Base-by-base conservation (phyloP, 495 filamentous ascomycete species). In the Penicillium ochrochloron region DNA sequence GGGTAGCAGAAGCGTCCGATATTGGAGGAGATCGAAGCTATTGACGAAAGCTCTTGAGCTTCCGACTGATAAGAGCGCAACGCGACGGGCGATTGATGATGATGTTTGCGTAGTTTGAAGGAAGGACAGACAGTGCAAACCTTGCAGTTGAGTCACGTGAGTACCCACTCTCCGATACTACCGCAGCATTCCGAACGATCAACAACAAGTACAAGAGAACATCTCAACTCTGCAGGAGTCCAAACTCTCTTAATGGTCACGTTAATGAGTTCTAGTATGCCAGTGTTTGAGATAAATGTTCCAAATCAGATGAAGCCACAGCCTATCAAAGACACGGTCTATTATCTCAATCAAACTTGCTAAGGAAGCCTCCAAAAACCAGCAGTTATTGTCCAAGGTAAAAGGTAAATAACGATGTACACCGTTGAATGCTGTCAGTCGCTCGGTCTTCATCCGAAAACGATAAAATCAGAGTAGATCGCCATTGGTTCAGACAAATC, bases 71-170 rank as follows among this genome's bases (percentile, higher is more conserved):
- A 64, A 67, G 65, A 41, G 11, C 12, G 59, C 63, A 64, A 66
- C 59, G 59, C 64, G 64, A 66, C 64, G 56, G 39, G 63, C 66
- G 42, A 50, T 63, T 60, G 69, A 73, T 72, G 69, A 72, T 64
- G 77, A 70, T 78, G 77, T 80, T 82, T 82, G 79, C 61, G 74
- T 70, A 66, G 80, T 82, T 82, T 82, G 80, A 80, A 81, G 69
- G 62, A 71, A 66, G 57, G 70, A 65, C 78, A 82, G 78, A 82
- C 80, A 80, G 62, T 82, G 80, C 80, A 82, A 82, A 81, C 78
- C 75, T 60, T 73, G 65, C 57, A 23, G 12, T 35, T 27, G 21
- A 14, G 59, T 52, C 64, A 67, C 50, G 56, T 67, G 65, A 29
- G 19, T 12, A 3, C 7, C 55, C 35, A 25, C 51, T 21, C 51